Percentiles rank a stretch among this genome's conserved stretches.
These are phyloP conservation scores for Euphorbia schlechtendalii DNA, from an alignment of 441 rosid species.

Conservation along the genomic window DNA sequence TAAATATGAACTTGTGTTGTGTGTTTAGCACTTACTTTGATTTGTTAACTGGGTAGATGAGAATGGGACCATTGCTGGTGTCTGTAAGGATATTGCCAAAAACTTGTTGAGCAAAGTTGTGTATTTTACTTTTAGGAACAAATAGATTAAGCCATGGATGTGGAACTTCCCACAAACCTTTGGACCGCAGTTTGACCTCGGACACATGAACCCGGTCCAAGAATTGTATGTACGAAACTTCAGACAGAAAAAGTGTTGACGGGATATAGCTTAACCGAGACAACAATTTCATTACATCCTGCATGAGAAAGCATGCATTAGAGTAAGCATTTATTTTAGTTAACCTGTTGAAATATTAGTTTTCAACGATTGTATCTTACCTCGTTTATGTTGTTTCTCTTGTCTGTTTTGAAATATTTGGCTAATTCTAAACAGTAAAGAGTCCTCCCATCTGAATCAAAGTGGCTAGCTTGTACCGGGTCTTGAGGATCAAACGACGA, in stretches of 20 bases:
- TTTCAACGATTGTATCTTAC: constrained; percentile 36
- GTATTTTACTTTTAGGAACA: constrained; percentile 65
- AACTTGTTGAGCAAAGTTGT: constrained; percentile 59
- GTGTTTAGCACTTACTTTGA: constrained; percentile 49
- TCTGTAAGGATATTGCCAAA: constrained; percentile 75
- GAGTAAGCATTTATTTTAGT: no score
- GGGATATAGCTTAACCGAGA: constrained; percentile 59
- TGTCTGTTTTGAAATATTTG: constrained; percentile 51
- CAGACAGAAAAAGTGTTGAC: constrained; percentile 68
- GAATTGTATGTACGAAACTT: constrained; percentile 71
- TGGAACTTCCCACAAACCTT: constrained; percentile 96
- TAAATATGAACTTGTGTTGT: not conserved
- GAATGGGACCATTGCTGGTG: constrained; percentile 91
- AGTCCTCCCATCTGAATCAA: constrained; percentile 65
- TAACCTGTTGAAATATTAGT: no score
- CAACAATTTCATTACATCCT: constrained; percentile 58
- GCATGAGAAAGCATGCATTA: constrained; percentile 24
- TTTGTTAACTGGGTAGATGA: constrained; percentile 85
- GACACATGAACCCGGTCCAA: constrained; percentile 86
- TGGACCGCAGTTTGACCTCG: constrained; percentile 66
- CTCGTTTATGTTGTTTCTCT: constrained; percentile 38
- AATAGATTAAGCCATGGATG: constrained; percentile 98
- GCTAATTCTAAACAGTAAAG: constrained; percentile 86
- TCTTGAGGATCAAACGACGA: constrained; percentile 72
- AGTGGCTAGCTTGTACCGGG: constrained; percentile 65